Base-by-base conservation (phyloP, 2,329 filamentous ascomycete genomes). In the Fusarium ramigenum region DNA sequence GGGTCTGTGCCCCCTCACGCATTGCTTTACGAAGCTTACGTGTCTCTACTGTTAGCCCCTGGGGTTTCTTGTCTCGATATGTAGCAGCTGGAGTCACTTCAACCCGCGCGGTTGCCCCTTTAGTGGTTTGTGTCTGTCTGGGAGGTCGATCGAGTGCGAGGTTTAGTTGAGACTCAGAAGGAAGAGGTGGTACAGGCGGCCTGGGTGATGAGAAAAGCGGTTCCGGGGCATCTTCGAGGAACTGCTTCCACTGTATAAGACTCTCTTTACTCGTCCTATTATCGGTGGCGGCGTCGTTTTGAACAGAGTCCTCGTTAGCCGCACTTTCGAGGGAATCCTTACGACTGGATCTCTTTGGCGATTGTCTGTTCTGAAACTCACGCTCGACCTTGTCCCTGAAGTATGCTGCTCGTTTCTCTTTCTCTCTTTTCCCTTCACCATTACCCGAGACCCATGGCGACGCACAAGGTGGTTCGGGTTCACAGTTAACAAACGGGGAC, bases 181-280 rank as follows among this genome's bases (percentile, higher is more conserved):
- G 75, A 28, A 78, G 60, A n/a, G 77, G 74, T 40, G 79, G 78
- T 19, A 79, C 66, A 9, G 78, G 78, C 21, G 78, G 77, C 21
- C 66, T 49, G 30, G 78, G 74, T 4, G 74, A 78, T 6, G 74
- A 66, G 32, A 75, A 72, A 21, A 78, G 72, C 18, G 75, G 77
- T 57, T 75, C 75, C 2, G 76, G 72, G 36, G 71, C 63, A 43
- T 71, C 75, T 30, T 74, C 50, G 37, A 77, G 75, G 63, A 79
- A 78, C 53, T 56, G 77, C 32, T 49, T 70, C 70, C 75, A 77
- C 25, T 65, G 65, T 23, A 77, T 70, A 30, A 78, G 66, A 54
- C 70, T 78, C 47, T 75, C 77, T 49, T 67, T 73, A 63, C 78
- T 79, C 42, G 67, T 63, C 43, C 63, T 61, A 25, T 65, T 65